Percentiles rank a stretch among this genome's conserved stretches.
phyloP scores from a whole-genome alignment of 495 filamentous ascomycete genomes.

The Hyaloscypha hepaticicola region DNA sequence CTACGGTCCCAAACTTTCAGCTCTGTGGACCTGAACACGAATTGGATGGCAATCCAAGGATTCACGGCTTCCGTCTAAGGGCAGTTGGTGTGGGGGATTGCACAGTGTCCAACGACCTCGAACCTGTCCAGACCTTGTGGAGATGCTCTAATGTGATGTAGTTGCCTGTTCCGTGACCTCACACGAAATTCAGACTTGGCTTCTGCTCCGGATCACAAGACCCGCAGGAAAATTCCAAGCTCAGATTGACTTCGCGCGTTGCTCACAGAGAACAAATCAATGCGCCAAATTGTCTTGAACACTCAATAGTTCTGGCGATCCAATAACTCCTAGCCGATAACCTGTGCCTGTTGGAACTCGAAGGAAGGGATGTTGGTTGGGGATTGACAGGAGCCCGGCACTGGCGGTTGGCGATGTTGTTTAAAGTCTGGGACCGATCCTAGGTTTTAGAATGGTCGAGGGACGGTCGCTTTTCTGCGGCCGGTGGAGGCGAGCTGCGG shows the following conservation, averaged over 20 bases:
- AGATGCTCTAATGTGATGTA: not conserved
- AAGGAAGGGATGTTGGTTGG: not conserved
- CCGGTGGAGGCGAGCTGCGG: slow-evolving; percentile 28
- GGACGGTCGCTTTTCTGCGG: slow-evolving; percentile 27
- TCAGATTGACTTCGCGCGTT: not conserved
- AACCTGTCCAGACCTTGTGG: not conserved
- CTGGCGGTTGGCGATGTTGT: not conserved
- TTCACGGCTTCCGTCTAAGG: not conserved
- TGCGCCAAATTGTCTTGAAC: not conserved
- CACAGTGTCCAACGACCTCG: not conserved
- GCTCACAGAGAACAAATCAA: not conserved
- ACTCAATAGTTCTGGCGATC: not conserved
- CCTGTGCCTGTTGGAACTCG: not conserved
- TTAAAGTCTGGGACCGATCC: slow-evolving; percentile 11
- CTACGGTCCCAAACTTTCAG: slow-evolving; percentile 12
- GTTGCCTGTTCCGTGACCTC: not conserved
- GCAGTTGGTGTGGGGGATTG: not conserved
- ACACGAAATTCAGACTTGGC: not conserved
- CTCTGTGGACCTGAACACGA: not conserved
- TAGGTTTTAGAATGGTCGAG: not conserved
- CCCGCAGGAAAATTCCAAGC: not conserved
- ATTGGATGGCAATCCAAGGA: not conserved
- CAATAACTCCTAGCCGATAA: not conserved
- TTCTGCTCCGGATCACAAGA: not conserved
- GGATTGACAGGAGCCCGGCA: slow-evolving; percentile 16